phyloP scores from a whole-genome alignment of 1,284 basidiomycete species.

The Rhodotorula sp. region DNA sequence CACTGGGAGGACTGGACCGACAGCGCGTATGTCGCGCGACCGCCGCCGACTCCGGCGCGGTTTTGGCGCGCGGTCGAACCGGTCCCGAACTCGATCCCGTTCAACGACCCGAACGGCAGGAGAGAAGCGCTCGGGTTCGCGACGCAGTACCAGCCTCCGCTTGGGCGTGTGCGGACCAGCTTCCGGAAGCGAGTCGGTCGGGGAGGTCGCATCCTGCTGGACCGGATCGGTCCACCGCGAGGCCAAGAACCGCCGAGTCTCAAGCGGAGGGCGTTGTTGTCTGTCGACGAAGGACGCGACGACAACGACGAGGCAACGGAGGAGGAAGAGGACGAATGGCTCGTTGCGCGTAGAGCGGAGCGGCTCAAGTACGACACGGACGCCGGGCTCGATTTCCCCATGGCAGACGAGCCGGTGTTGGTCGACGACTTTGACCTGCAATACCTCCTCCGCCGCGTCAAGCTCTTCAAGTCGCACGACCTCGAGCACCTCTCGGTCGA shows the following conservation, averaged over 20 bases:
- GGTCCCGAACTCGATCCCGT: conserved; percentile 24
- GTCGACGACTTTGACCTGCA: conserved; percentile 44
- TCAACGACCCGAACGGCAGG: conserved; percentile 16
- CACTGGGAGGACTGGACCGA: conserved; percentile 84
- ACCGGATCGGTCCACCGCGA: conserved; percentile 58
- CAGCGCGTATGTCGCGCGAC: conserved; percentile 50
- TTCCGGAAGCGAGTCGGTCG: conserved; percentile 75
- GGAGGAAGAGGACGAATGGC: conserved; percentile 47
- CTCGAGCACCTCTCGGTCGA: conserved; percentile 36
- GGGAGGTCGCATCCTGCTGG: conserved; percentile 73
- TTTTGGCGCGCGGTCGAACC: conserved; percentile 44
- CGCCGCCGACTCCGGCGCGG: conserved; percentile 46
- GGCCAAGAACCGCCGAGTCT: background rate
- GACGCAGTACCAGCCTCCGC: conserved; percentile 32
- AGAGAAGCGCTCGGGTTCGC: conserved; percentile 40
- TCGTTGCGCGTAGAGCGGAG: conserved; percentile 55
- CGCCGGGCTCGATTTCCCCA: conserved; percentile 38
- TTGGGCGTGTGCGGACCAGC: conserved; percentile 51
- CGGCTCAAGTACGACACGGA: conserved; percentile 65
- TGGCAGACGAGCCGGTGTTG: conserved; percentile 38
- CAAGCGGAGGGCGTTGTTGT: conserved; percentile 1
- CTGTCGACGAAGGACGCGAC: conserved; percentile 15
- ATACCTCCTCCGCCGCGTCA: conserved; percentile 35
- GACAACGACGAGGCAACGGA: conserved; percentile 6
- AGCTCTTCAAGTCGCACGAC: conserved; percentile 36